These are phyloP conservation scores for Tulasnella sp. DNA, from an alignment of 768 basidiomycete species.

Conservation along the genomic window DNA sequence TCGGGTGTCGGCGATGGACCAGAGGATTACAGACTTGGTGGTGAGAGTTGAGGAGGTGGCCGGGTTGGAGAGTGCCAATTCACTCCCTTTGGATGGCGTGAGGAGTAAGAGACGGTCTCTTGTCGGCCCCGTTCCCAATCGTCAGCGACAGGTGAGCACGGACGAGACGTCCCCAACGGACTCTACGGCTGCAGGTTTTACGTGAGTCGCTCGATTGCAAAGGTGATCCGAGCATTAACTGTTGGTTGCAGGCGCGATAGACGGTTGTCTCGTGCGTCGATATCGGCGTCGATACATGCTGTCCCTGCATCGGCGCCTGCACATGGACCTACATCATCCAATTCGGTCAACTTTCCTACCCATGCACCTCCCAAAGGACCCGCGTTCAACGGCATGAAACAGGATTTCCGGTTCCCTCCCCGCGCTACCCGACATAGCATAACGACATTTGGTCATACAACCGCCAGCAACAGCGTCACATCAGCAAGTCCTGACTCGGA, in stretches of 20 bases:
- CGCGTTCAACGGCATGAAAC: background rate
- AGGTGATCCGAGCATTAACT: background rate
- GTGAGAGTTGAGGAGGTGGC: background rate
- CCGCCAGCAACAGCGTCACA: too few species aligned
- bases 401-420: background rate
- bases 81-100: background rate
- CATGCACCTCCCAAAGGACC: background rate
- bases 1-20: background rate
- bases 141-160: background rate
- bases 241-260: background rate
- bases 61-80: background rate
- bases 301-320: background rate
- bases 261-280: background rate
- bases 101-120: background rate
- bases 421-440: too few species aligned
- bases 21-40: background rate
- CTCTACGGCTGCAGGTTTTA: background rate
- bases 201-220: background rate
- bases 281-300: background rate
- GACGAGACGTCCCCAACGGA: background rate
- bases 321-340: too few species aligned
- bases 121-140: background rate
- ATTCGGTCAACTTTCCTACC: background rate
- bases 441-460: too few species aligned
- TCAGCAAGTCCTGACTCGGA: too few species aligned